phyloP scores from a whole-genome alignment of 108 stramenopile genomes.

The Conticribra guillardii region DNA sequence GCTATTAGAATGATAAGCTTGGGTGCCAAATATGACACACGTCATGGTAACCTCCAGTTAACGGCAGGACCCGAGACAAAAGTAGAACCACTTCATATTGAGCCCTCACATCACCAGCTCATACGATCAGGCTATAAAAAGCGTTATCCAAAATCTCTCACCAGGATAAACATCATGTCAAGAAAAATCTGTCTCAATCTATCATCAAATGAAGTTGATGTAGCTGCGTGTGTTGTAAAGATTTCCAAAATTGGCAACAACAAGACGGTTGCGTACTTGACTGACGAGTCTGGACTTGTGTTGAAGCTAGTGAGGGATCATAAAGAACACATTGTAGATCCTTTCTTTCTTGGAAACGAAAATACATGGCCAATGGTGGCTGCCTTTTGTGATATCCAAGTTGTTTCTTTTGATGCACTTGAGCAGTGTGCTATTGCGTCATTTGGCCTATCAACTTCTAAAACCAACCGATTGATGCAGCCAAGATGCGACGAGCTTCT shows the following conservation, averaged over 20 bases:
- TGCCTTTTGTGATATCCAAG: conserved; percentile 59
- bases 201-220: conserved; percentile 38
- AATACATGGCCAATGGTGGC: conserved; percentile 30
- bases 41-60: conserved; percentile 61
- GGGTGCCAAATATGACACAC: conserved; percentile 47
- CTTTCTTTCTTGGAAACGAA: conserved; percentile 24
- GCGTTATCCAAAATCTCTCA: conserved; percentile 49
- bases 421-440: conserved; percentile 68
- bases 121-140: conserved; percentile 28
- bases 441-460: conserved; percentile 50
- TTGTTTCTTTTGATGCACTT: conserved; percentile 60
- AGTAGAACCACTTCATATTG: conserved; percentile 30
- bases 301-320: conserved; percentile 37
- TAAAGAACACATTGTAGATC: conserved; percentile 24
- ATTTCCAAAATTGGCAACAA: conserved; percentile 11
- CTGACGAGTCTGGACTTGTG: conserved; percentile 55
- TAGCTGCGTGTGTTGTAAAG: conserved; percentile 48
- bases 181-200: conserved; percentile 23
- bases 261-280: conserved; percentile 41
- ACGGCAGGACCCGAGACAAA: conserved; percentile 57
- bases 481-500: conserved; percentile 33
- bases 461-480: conserved; percentile 23
- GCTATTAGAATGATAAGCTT: conserved; percentile 62
- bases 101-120: conserved; percentile 30
- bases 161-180: conserved; percentile 55